Evolutionary conservation across 2,329 filamentous ascomycete species (phyloP), one percentile per base, ranked within the genome.

Genomic region (Ascomycota sp.): DNA sequence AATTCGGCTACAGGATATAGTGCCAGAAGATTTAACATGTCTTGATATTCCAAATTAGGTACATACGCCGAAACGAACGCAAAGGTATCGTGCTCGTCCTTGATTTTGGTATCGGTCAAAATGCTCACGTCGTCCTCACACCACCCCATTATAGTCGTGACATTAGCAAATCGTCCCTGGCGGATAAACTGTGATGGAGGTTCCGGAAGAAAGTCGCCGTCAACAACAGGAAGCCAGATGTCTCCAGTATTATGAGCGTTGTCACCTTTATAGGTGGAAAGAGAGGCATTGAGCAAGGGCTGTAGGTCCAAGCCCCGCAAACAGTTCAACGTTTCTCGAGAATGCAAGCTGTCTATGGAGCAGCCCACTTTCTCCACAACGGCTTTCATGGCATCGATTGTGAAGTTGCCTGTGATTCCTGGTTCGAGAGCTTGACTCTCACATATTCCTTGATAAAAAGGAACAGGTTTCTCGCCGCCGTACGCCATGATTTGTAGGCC

Each of bases 121-220:
- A 54, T 44, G 7, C 56, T 56, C 6, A 59, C 36, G 42, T 66
- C 61, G 35, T 58, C 48, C 25, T 63, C 44, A 29, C 47, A 51
- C 59, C 59, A 64, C 10, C 75, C 73, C 29, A 63, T 55, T 21
- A 79, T 60, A 33, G 76, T 64, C 2, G 70, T 70, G 0, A 78
- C 66, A 35, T 68, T 61, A 38, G 76, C 64, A 41, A 77, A 76
- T 9, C 61, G 58, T 25, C 68, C 69, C 5, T 59, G 49, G 1
- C 52, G 50, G 7, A 79, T 55, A 42, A 73, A 67, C 6, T 59
- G 46, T 11, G 64, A 66, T 12, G 56, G 58, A 31, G 54, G 44
- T 12, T 41, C 45, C 25, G 55, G 55, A 6, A 62, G 45, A 9
- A 57, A 57, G 31, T 58, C 50, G 26, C 48, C 53, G 35, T 62